Evolutionary conservation across 2,329 filamentous ascomycete species (phyloP).

Genomic region (Fusarium sp.): DNA sequence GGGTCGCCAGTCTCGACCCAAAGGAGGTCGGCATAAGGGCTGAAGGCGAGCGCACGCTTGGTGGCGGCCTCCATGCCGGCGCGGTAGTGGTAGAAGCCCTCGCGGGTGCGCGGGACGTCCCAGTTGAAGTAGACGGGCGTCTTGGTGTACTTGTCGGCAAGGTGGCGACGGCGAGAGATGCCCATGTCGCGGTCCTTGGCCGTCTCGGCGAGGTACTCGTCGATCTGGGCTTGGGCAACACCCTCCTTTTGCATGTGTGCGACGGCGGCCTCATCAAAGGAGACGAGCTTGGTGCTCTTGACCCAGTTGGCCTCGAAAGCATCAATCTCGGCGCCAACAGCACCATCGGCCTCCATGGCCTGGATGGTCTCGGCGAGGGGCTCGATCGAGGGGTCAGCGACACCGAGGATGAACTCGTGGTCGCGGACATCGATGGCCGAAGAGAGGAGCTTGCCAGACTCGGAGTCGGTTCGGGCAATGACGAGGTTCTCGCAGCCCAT

Average conservation of each 20-base stretch:
- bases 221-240: conserved; percentile 71
- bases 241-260: conserved; percentile 77
- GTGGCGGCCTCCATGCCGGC: conserved; percentile 88
- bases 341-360: conserved; percentile 86
- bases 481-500: conserved; percentile 97
- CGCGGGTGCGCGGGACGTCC: conserved; percentile 91
- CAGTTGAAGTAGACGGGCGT: conserved; percentile 84
- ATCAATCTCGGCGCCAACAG: conserved; percentile 83
- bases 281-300: conserved; percentile 84
- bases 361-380: conserved; percentile 91
- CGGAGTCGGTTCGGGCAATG: conserved; percentile 94
- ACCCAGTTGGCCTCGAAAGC: conserved; percentile 89
- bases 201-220: conserved; percentile 74
- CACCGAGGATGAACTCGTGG: conserved; percentile 95
- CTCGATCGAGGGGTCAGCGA: conserved; percentile 78
- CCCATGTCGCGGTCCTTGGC: conserved; percentile 78
- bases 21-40: conserved; percentile 91
- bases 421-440: conserved; percentile 94
- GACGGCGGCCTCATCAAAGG: conserved; percentile 90
- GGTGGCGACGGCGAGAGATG: conserved; percentile 78
- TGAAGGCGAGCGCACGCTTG: conserved; percentile 92
- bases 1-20: conserved; percentile 98
- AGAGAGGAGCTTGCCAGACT: conserved; percentile 90
- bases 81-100: conserved; percentile 93
- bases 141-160: conserved; percentile 76